Conservation (phyloP, 208 protist genomes). For the Zelonia costaricensis region DNA sequence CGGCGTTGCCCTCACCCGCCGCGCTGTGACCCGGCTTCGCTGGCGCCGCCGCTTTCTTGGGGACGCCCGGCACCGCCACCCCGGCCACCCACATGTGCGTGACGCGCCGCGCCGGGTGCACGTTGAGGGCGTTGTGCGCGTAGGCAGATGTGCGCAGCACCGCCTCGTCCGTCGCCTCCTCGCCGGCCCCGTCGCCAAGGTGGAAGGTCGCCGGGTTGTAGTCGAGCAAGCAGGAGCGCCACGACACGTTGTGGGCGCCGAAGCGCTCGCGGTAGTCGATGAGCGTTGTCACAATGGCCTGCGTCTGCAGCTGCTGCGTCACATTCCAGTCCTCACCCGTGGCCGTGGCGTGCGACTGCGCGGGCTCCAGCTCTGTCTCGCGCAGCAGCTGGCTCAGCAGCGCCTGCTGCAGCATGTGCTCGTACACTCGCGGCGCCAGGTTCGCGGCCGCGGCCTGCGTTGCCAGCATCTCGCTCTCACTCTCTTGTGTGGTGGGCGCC, state of each 20-base stretch:
- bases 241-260: slow-evolving; percentile 27
- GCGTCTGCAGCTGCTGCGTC: slow-evolving; percentile 24
- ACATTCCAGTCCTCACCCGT: slow-evolving; percentile 21
- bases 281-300: slow-evolving; percentile 22
- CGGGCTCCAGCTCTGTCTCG: slow-evolving; percentile 16
- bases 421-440: slow-evolving; percentile 27
- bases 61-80: slow-evolving; percentile 10
- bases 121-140: slow-evolving; percentile 35
- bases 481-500: not conserved
- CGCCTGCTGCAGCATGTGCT: slow-evolving; percentile 30
- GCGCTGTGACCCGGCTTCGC: not conserved
- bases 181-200: not conserved
- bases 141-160: slow-evolving; percentile 25
- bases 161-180: slow-evolving; percentile 2
- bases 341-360: not conserved
- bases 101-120: slow-evolving; percentile 24
- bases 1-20: not conserved
- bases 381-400: slow-evolving; percentile 21
- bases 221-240: slow-evolving; percentile 13
- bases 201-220: slow-evolving; percentile 5
- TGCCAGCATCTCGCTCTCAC: slow-evolving; percentile 3
- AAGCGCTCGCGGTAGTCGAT: slow-evolving; percentile 30
- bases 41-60: not conserved
- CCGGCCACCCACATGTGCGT: slow-evolving; percentile 32
- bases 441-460: slow-evolving; percentile 16